These are phyloP conservation scores for Thalia dealbata DNA, from an alignment of 176 grass and related monocot genomes.

Conservation along the genomic window DNA sequence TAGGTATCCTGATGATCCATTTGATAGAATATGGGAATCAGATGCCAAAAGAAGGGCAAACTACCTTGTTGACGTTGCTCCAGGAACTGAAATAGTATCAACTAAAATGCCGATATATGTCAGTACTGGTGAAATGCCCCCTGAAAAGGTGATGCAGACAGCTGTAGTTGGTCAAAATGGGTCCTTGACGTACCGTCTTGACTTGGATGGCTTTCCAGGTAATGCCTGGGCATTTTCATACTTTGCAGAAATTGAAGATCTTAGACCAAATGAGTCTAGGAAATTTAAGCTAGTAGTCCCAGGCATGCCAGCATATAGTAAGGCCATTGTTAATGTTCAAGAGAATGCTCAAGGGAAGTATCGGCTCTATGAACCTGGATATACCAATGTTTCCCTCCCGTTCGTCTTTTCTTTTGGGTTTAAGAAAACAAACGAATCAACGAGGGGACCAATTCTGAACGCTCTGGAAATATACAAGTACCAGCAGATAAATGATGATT, in stretches of 20 bases:
- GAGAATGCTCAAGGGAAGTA: slow-evolving; percentile 84
- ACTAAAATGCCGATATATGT: slow-evolving; percentile 58
- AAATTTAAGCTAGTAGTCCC: slow-evolving; percentile 74
- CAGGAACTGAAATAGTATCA: slow-evolving; percentile 66
- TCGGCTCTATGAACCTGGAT: slow-evolving; percentile 73
- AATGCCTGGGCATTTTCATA: slow-evolving; percentile 81
- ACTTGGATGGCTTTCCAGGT: slow-evolving; percentile 78
- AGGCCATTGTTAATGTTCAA: slow-evolving; percentile 67
- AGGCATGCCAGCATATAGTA: slow-evolving; percentile 49
- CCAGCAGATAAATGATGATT: slow-evolving; percentile 53
- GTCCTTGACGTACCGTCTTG: slow-evolving; percentile 66
- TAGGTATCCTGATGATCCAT: slow-evolving; percentile 90
- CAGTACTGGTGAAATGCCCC: slow-evolving; percentile 35
- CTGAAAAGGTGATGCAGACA: slow-evolving; percentile 93
- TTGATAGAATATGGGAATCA: slow-evolving; percentile 96
- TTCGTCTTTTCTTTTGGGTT: slow-evolving; percentile 73
- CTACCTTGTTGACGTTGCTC: slow-evolving; percentile 76
- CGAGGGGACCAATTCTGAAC: slow-evolving; percentile 77
- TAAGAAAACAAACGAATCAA: slow-evolving; percentile 71
- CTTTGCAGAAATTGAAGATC: slow-evolving; percentile 89
- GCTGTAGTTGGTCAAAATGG: slow-evolving; percentile 83
- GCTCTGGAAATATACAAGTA: slow-evolving; percentile 88
- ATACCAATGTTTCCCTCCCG: slow-evolving; percentile 56
- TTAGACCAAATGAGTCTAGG: slow-evolving; percentile 52
- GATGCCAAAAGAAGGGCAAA: slow-evolving; percentile 61